Evolutionary conservation across 2,329 filamentous ascomycete genomes (phyloP).

Genomic region (Aurifilum marmelostoma): DNA sequence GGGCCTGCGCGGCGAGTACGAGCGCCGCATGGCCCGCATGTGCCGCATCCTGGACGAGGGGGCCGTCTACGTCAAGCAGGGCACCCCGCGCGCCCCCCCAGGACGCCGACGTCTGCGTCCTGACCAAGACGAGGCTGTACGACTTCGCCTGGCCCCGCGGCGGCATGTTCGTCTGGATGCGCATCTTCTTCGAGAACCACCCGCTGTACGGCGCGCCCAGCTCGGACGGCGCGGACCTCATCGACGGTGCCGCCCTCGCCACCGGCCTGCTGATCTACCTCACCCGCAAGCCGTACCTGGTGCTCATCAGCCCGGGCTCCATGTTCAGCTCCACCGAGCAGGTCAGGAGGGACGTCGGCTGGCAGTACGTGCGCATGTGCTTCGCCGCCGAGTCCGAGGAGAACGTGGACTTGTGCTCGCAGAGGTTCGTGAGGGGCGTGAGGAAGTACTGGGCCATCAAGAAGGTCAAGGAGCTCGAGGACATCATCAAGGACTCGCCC

Average conservation of each 20-base stretch:
- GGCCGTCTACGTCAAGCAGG: slow-evolving; percentile 66
- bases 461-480: slow-evolving; percentile 66
- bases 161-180: slow-evolving; percentile 92
- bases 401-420: slow-evolving; percentile 63
- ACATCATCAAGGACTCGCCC: slow-evolving; percentile 50
- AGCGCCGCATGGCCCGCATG: slow-evolving; percentile 83
- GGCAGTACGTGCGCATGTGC: slow-evolving; percentile 76
- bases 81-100: slow-evolving; percentile 46
- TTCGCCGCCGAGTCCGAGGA: slow-evolving; percentile 83
- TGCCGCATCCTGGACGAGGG: slow-evolving; percentile 72
- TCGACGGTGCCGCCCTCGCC: slow-evolving; percentile 60
- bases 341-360: slow-evolving; percentile 61
- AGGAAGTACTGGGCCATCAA: slow-evolving; percentile 79
- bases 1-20: slow-evolving; percentile 81
- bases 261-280: slow-evolving; percentile 72
- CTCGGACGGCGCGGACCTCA: slow-evolving; percentile 41
- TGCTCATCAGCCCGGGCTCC: slow-evolving; percentile 70
- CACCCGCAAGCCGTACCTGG: slow-evolving; percentile 69
- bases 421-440: slow-evolving; percentile 69
- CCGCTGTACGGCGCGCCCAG: slow-evolving; percentile 60
- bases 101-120: slow-evolving; percentile 71
- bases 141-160: slow-evolving; percentile 80
- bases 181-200: slow-evolving; percentile 71
- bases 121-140: slow-evolving; percentile 74
- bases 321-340: slow-evolving; percentile 73